Conservation (phyloP, 139 green algal species). For the Tetradesmus obliquus region DNA sequence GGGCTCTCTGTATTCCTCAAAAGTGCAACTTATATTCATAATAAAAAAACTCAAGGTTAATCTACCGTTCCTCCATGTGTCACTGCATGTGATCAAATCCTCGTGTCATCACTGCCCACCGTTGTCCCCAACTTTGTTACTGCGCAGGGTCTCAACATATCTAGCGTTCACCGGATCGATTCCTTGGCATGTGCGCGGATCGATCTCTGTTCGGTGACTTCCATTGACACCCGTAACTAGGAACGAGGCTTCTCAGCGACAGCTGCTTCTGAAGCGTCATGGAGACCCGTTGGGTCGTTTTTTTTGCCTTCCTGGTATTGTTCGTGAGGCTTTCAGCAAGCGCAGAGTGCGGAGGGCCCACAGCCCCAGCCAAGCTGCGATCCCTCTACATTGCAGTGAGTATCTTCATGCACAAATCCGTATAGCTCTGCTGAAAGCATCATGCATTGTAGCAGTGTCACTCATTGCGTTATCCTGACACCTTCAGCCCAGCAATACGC, state of each 20-base stretch:
- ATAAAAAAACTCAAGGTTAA: too few species aligned
- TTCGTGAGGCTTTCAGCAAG: background rate
- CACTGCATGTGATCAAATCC: too few species aligned
- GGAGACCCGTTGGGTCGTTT: background rate
- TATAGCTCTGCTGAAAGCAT: background rate
- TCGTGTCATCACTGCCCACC: too few species aligned
- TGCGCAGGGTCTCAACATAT: too few species aligned
- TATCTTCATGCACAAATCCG: background rate
- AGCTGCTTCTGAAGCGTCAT: background rate
- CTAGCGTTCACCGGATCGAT: too few species aligned
- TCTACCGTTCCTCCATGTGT: too few species aligned
- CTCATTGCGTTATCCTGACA: background rate
- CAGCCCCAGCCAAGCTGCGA: background rate
- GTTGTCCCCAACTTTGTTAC: too few species aligned
- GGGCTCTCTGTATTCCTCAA: too few species aligned
- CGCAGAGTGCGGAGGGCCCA: background rate
- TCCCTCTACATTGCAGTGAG: background rate
- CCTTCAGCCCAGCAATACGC: background rate
- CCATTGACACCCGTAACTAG: background rate
- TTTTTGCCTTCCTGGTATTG: background rate
- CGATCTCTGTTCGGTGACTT: too few species aligned
- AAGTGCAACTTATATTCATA: too few species aligned
- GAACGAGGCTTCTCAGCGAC: background rate
- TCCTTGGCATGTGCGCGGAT: too few species aligned
- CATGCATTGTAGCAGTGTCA: background rate